Evolutionary conservation across 1,284 basidiomycete species (phyloP).

Genomic region (Gomphus bonarii): DNA sequence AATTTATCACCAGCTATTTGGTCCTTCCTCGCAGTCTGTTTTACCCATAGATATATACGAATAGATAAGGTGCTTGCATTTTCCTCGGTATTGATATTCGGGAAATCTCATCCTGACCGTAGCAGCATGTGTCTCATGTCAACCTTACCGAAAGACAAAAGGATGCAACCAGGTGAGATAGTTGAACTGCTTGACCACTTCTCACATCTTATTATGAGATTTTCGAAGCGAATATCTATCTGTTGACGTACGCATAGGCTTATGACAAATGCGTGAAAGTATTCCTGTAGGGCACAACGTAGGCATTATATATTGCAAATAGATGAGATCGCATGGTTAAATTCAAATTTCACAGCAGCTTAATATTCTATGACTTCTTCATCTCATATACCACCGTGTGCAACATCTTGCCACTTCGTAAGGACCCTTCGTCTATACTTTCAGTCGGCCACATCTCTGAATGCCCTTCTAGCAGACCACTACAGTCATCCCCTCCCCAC

Average conservation of each 20-base stretch:
- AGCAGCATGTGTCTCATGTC: constrained; percentile 71
- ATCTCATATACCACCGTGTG: constrained; percentile 67
- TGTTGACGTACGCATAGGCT: constrained; percentile 74
- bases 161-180: constrained; percentile 54
- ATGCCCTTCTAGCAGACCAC: constrained; percentile 8
- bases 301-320: constrained; percentile 30
- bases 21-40: constrained; percentile 39
- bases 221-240: constrained; percentile 60
- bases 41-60: constrained; percentile 85
- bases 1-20: constrained; percentile 13
- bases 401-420: constrained; percentile 74
- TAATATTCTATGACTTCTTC: constrained; percentile 56
- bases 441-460: constrained; percentile 60
- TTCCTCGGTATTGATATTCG: constrained; percentile 74
- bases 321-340: not conserved
- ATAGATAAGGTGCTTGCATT: constrained; percentile 89
- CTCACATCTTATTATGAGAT: constrained; percentile 9
- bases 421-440: constrained; percentile 67
- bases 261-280: constrained; percentile 54
- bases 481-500: constrained; percentile 22
- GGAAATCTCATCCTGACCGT: constrained; percentile 69
- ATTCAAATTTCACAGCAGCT: not conserved
- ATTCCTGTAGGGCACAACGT: constrained; percentile 42
- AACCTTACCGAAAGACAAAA: constrained; percentile 78
- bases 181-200: not conserved